These are phyloP conservation scores for Prunus yedoensis DNA, from an alignment of 331 rosid genomes.

Conservation along the genomic window DNA sequence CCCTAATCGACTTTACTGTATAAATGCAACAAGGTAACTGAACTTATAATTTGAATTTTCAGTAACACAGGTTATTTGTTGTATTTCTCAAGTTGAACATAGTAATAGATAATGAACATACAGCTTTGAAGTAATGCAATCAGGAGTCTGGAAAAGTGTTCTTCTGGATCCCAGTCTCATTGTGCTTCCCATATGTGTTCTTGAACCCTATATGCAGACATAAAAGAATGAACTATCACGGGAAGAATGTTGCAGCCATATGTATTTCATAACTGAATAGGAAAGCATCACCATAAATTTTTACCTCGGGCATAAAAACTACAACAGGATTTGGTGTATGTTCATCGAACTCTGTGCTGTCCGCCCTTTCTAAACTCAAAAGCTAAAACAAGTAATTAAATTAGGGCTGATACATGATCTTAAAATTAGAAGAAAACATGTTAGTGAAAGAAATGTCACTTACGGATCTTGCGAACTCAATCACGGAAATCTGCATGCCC, in stretches of 20 bases:
- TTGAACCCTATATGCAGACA: slow-evolving; percentile 63
- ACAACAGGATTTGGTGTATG: slow-evolving; percentile 84
- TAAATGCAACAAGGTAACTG: not conserved
- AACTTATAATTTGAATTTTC: not conserved
- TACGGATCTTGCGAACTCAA: slow-evolving; percentile 95
- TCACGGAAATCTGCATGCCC: slow-evolving; percentile 98
- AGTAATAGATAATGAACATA: slow-evolving; percentile 44
- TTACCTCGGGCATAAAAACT: slow-evolving; percentile 99
- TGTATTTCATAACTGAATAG: not conserved
- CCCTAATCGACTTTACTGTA: not conserved
- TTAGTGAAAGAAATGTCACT: slow-evolving; percentile 32
- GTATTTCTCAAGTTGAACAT: slow-evolving; percentile 16
- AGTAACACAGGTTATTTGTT: not conserved
- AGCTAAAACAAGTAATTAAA: slow-evolving; percentile 51
- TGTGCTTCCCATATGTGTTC: slow-evolving; percentile 98
- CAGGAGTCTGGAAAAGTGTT: slow-evolving; percentile 74
- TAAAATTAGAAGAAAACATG: slow-evolving; percentile 16
- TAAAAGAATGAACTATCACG: not conserved
- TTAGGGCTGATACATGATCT: slow-evolving; percentile 10
- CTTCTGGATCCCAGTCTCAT: slow-evolving; percentile 98
- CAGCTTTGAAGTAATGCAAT: slow-evolving; percentile 87
- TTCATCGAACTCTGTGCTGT: slow-evolving; percentile 79
- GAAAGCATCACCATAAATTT: not conserved
- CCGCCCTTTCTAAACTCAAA: slow-evolving; percentile 83
- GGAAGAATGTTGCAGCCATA: not conserved